Evolutionary conservation across 805 yeast species (phyloP).

Genomic region (Schizosaccharomyces japonicus): DNA sequence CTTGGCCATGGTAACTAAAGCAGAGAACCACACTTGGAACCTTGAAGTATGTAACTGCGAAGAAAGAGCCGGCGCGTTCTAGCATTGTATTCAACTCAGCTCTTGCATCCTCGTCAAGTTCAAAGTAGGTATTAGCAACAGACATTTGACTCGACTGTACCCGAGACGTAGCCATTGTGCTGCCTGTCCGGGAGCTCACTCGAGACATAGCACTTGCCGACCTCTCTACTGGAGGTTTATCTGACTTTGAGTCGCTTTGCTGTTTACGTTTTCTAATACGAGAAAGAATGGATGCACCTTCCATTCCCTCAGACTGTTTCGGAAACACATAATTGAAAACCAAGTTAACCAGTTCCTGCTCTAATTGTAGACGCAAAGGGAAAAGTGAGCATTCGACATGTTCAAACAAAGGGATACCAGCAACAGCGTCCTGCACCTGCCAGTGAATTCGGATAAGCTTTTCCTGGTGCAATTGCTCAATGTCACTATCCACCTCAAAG

Average conservation of each 20-base stretch:
- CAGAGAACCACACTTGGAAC: conserved; percentile 30
- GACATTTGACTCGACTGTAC: not conserved
- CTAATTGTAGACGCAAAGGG: conserved; percentile 52
- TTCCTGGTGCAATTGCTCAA: conserved; percentile 10
- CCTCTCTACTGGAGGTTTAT: too few species aligned
- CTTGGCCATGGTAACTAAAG: conserved; percentile 56
- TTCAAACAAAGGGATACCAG: conserved; percentile 68
- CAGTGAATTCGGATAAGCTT: conserved; percentile 29
- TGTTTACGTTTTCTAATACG: not conserved
- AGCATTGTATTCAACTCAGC: conserved; percentile 41
- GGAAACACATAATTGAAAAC: conserved; percentile 55
- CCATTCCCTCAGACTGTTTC: conserved; percentile 9
- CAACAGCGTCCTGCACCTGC: conserved; percentile 69
- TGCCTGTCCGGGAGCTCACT: not conserved
- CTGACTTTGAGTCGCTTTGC: not conserved
- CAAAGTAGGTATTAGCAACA: not conserved
- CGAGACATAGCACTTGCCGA: not conserved
- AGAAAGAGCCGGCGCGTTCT: conserved; percentile 43
- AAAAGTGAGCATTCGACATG: conserved; percentile 33
- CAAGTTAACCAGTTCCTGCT: conserved; percentile 40
- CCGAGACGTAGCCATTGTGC: not conserved
- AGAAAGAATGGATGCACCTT: not conserved
- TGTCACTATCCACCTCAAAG: conserved; percentile 13
- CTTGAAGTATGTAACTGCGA: conserved; percentile 38
- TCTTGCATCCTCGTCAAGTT: conserved; percentile 8